phyloP scores from a whole-genome alignment of 1,284 basidiomycete species.

The Cryptococcus sp. region DNA sequence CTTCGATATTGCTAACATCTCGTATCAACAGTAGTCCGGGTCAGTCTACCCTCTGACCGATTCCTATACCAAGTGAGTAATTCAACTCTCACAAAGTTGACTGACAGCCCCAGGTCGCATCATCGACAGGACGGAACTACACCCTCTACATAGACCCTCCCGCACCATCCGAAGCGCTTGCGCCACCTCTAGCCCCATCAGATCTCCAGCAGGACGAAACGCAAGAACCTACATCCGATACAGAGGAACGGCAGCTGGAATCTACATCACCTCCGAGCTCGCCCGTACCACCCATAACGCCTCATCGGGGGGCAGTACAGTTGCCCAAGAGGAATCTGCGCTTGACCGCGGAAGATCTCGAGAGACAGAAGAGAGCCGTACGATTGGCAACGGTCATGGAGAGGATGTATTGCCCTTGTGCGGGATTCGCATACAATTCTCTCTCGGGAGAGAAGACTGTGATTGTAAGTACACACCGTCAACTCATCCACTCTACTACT shows the following conservation, averaged over 20 bases:
- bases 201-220: background rate
- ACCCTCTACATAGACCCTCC: constrained; percentile 35
- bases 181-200: constrained; percentile 1
- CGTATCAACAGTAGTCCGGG: constrained; percentile 33
- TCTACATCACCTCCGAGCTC: background rate
- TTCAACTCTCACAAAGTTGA: background rate
- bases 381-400: constrained; percentile 13
- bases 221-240: background rate
- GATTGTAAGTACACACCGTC: constrained; percentile 29
- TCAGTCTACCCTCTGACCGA: constrained; percentile 31
- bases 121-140: constrained; percentile 42
- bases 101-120: constrained; percentile 28
- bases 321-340: background rate
- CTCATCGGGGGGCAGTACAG: background rate
- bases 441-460: constrained; percentile 33
- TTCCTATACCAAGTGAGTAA: constrained; percentile 34
- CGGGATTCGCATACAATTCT: constrained; percentile 45
- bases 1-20: background rate
- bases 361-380: constrained; percentile 2
- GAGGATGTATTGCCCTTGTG: constrained; percentile 46
- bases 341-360: background rate
- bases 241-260: no score
- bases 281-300: background rate
- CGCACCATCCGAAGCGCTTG: constrained; percentile 1
- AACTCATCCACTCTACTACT: no score